Base-by-base conservation (phyloP, 768 basidiomycete species). In the Trametopsis cervina region DNA sequence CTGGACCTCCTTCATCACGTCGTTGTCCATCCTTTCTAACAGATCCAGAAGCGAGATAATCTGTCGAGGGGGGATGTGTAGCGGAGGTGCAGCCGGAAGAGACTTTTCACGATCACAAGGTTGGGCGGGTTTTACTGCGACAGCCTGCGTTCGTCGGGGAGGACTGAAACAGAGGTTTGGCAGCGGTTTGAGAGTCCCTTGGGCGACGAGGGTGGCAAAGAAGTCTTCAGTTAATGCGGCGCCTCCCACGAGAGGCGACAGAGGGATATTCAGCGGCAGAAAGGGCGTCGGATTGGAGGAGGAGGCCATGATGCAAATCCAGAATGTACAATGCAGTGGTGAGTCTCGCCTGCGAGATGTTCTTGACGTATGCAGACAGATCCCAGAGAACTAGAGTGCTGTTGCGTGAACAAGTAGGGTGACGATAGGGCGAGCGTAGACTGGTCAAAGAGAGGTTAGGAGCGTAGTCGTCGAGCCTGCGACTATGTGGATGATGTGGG, bases 21-120 rank as follows among this genome's bases (percentile, higher is more conserved):
- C 69, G 35, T 57, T 53, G 46, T 70, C 65, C 54, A 67, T 58
- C 20, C 45, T 24, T 40, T 69, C 66, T 11, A 73, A 60, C 24
- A 71, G 56, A 46, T 66, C 55, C 15, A 67, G 60, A 33, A 69
- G 49, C 6, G 57, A 44, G 42, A 63, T 56, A 43, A 67, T 61
- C 21, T 61, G 59, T 18, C 54, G 53, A 2, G 63, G 53, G 17
- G 63, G 54, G 26, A 63, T 54, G n/a, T 42, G n/a, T 11, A 46
- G 23, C 10, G 44, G 38, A 1, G 51, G 61, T 29, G 42, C 18
- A 4, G 39, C 13, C 15, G 51, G 55, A 7, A 50, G 46, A 11
- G 52, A 45, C 27, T 50, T 50, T 17, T 43, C 26, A 40, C 22
- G 42, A 23, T 11, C 17, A 29, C 4, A 42, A 26, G 21, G 7